Evolutionary conservation across 257 asterid species (phyloP), one percentile per base, ranked within the genome.

Genomic region (Scutellaria baicalensis): DNA sequence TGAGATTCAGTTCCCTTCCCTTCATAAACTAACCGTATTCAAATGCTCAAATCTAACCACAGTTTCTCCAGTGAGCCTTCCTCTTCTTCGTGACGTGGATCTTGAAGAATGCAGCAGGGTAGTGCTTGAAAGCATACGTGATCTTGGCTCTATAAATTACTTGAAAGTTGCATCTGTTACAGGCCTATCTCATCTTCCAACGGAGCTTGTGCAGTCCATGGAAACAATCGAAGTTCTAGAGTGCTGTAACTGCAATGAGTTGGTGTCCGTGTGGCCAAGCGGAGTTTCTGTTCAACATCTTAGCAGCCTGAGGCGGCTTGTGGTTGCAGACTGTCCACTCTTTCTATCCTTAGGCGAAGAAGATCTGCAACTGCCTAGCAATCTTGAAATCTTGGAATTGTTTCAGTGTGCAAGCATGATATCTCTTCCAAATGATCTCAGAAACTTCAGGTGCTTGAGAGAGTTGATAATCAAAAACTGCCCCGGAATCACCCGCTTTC

Each of bases 401-500:
- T 85, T 88, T 45, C 73, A 75, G 10, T 88, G 89, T 63, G 71
- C 77, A 8, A 82, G 55, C 66, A 51, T 85, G 13, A 45, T 39
- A 23, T 64, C 81, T 69, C 85, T 88, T 60, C 85, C 91, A 4
- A 64, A 76, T 42, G 80, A 79, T 23, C 68, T 85, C 73, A 78
- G 86, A 78, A 72, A 35, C 62, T 78, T 82, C 33, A 44, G 31
- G 57, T 76, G 81, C 3, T 58, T 88, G 60, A 60, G 88, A 27
- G 89, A 88, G 79, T 75, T 88, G 44, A 88, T 85, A 35, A 80
- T 85, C 36, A 85, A 85, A 61, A 80, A 81, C 45, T 87, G 90
- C 73, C 33, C 77, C 6, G 80, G 63, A 64, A 79, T 85, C 21
- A 18, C 17, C 58, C 23, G 58, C 33, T 85, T 88, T 58, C 89